A percentile compares a stretch with the other conserved stretches of the same genome.
Conservation (phyloP, 345 rosid species). For the Hibiscus mutabilis region DNA sequence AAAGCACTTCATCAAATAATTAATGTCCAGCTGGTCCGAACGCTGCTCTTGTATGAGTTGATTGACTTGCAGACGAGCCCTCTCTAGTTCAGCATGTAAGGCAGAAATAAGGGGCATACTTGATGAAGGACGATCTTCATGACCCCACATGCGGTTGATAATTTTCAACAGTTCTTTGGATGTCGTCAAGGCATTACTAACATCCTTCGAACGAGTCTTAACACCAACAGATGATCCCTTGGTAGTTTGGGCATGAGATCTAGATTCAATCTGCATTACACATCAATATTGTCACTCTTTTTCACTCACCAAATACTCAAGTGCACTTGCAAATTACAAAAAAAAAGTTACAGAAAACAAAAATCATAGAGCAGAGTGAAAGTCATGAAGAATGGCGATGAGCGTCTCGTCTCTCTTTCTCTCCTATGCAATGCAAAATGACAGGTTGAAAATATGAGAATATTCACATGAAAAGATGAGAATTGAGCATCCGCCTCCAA, state of each 20-base stretch:
- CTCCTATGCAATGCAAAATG: too few relatives aligned
- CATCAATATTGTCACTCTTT: slow-evolving; percentile 1
- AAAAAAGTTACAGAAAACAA: not conserved
- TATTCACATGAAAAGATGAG: too few relatives aligned
- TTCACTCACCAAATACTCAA: not conserved
- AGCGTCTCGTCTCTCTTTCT: too few relatives aligned
- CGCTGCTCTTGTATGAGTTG: slow-evolving; percentile 78
- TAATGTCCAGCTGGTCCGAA: slow-evolving; percentile 63
- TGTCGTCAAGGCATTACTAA: slow-evolving; percentile 87
- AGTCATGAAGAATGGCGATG: too few relatives aligned
- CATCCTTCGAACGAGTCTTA: slow-evolving; percentile 75
- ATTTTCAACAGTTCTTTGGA: slow-evolving; percentile 90
- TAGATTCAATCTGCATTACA: slow-evolving; percentile 65
- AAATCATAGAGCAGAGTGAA: too few relatives aligned
- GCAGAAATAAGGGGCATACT: slow-evolving; percentile 93
- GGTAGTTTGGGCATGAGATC: slow-evolving; percentile 82
- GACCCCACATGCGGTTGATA: slow-evolving; percentile 88
- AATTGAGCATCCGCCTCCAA: too few relatives aligned
- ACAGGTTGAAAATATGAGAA: too few relatives aligned
- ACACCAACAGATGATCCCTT: slow-evolving; percentile 56
- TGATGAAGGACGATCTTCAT: slow-evolving; percentile 80
- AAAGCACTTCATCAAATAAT: slow-evolving; percentile 78
- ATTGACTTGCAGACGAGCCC: slow-evolving; percentile 89
- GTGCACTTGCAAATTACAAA: not conserved
- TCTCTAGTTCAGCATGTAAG: slow-evolving; percentile 89